Conservation (phyloP, 78 protist species). For the Dictyostelium discoideum region dicty_2.7 NC_007088.5:1100001-1100500, state of each 20-base stretch:
- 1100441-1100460: background rate
- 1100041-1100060: background rate
- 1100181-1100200: too few relatives aligned
- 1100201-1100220: too few relatives aligned
- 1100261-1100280: too few relatives aligned
- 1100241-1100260: too few relatives aligned
- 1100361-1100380: background rate
- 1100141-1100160: too few relatives aligned
- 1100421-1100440: too few relatives aligned
- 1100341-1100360: background rate
- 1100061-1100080: background rate
- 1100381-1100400: background rate
- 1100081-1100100: background rate
- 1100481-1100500: background rate
- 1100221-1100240: too few relatives aligned
- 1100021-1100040: background rate
- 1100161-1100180: too few relatives aligned
- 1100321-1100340: too few relatives aligned
- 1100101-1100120: background rate
- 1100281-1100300: too few relatives aligned
- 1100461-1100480: background rate
- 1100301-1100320: too few relatives aligned
- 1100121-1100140: background rate
- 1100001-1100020: background rate
- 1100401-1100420: too few relatives aligned